Evolutionary conservation across 495 filamentous ascomycete species (phyloP).

Genomic region (Lasiosphaeris hirsuta): DNA sequence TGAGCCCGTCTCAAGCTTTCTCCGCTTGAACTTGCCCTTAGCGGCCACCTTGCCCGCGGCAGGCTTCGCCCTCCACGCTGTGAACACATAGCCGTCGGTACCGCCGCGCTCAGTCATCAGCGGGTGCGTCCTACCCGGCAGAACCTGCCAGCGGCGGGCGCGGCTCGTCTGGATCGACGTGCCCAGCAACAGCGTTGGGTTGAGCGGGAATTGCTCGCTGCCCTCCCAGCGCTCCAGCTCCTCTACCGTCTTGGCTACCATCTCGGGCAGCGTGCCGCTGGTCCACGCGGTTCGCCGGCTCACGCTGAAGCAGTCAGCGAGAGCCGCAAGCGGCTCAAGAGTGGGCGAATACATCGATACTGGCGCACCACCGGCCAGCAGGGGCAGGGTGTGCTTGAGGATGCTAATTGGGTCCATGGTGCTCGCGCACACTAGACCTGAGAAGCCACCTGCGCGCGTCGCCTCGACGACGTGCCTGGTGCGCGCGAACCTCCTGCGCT

Average conservation of each 20-base stretch:
- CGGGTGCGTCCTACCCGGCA: slow-evolving; percentile 90
- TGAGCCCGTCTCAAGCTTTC: slow-evolving; percentile 47
- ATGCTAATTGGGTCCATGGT: slow-evolving; percentile 77
- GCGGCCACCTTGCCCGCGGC: slow-evolving; percentile 74
- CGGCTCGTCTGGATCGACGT: slow-evolving; percentile 75
- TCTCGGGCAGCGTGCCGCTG: slow-evolving; percentile 35
- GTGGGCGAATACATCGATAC: slow-evolving; percentile 80
- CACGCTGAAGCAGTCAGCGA: slow-evolving; percentile 78
- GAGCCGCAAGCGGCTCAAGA: slow-evolving; percentile 68
- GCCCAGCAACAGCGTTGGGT: slow-evolving; percentile 77
- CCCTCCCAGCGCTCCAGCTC: slow-evolving; percentile 50
- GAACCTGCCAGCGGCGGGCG: slow-evolving; percentile 78
- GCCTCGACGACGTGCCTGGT: slow-evolving; percentile 65
- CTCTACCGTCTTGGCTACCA: slow-evolving; percentile 31
- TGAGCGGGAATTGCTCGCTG: slow-evolving; percentile 70
- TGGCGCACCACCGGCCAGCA: slow-evolving; percentile 77
- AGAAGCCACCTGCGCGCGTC: slow-evolving; percentile 70
- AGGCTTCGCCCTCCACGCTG: slow-evolving; percentile 75
- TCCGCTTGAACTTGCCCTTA: slow-evolving; percentile 68
- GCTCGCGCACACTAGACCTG: slow-evolving; percentile 76
- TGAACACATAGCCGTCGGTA: slow-evolving; percentile 87
- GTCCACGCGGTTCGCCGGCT: slow-evolving; percentile 69
- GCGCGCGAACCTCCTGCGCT: slow-evolving; percentile 75
- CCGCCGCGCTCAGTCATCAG: slow-evolving; percentile 86
- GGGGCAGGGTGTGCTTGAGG: slow-evolving; percentile 66